Evolutionary conservation across 768 basidiomycete species (phyloP).

Genomic region (Boletus sp.): DNA sequence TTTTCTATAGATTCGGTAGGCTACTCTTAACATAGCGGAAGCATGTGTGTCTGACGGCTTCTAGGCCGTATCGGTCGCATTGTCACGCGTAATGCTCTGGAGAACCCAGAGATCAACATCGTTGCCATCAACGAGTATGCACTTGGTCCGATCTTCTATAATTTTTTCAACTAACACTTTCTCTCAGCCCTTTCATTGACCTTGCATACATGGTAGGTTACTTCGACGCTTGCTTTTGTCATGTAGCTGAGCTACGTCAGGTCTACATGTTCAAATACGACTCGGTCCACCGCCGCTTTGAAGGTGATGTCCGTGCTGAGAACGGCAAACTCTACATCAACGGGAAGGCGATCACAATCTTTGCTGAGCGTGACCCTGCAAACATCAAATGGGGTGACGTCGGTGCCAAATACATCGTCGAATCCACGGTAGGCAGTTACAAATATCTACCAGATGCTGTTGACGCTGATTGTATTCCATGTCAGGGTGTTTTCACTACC

Average conservation of each 20-base stretch:
- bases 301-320: conserved; percentile 75
- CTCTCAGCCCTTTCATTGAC: conserved; percentile 88
- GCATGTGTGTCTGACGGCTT: conserved; percentile 11
- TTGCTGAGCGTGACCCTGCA: conserved; percentile 82
- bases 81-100: conserved; percentile 91
- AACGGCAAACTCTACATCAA: conserved; percentile 89
- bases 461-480: conserved; percentile 2
- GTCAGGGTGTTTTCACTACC: conserved; percentile 94
- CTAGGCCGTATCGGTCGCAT: conserved; percentile 98
- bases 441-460: not conserved
- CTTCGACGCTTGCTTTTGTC: not conserved
- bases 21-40: not conserved
- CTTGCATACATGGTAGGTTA: conserved; percentile 87
- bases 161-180: conserved; percentile 3
- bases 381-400: conserved; percentile 77
- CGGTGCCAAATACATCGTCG: conserved; percentile 91
- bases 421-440: conserved; percentile 72
- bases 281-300: conserved; percentile 90
- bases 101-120: conserved; percentile 71
- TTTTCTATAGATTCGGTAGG: conserved; percentile 64
- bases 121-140: conserved; percentile 93
- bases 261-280: conserved; percentile 99
- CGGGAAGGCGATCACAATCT: conserved; percentile 73
- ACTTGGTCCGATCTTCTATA: not conserved
- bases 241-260: conserved; percentile 34